phyloP scores from a whole-genome alignment of 768 basidiomycete genomes.

The Calocybe indica region DNA sequence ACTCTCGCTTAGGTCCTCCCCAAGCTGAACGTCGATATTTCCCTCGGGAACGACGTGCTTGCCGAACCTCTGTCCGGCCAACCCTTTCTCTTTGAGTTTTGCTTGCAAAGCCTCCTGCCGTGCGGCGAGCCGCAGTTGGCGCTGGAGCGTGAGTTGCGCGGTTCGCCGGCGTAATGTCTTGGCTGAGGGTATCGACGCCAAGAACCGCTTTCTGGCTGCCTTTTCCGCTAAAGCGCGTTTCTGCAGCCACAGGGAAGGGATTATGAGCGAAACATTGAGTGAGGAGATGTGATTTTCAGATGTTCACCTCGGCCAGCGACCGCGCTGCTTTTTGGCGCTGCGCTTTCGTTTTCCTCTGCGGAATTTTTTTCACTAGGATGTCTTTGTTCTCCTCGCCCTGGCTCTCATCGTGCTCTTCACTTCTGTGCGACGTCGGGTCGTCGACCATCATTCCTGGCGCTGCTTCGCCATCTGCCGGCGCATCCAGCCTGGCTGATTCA shows the following conservation, averaged over 20 bases:
- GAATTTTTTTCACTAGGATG: slow-evolving; percentile 29
- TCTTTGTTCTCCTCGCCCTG: slow-evolving; percentile 18
- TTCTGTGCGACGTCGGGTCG: slow-evolving; percentile 7
- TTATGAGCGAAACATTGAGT: background rate
- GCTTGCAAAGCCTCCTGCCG: slow-evolving; percentile 39
- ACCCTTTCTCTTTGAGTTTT: slow-evolving; percentile 50
- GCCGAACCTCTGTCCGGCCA: slow-evolving; percentile 73
- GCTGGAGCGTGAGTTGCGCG: slow-evolving; percentile 26
- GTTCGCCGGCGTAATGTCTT: slow-evolving; percentile 43
- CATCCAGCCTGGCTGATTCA: slow-evolving; percentile 36
- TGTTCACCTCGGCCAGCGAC: slow-evolving; percentile 53
- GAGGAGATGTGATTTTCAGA: background rate
- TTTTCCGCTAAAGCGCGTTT: slow-evolving; percentile 60
- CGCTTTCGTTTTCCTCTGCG: slow-evolving; percentile 35
- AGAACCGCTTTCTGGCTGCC: slow-evolving; percentile 53
- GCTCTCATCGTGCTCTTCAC: slow-evolving; percentile 30
- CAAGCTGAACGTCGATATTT: slow-evolving; percentile 79
- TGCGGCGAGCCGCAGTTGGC: slow-evolving; percentile 35
- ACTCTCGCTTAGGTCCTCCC: slow-evolving; percentile 85
- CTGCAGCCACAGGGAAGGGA: slow-evolving; percentile 23
- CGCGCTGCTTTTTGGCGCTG: slow-evolving; percentile 67
- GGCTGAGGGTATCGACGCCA: slow-evolving; percentile 50
- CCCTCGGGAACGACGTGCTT: slow-evolving; percentile 70
- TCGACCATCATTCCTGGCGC: slow-evolving; percentile 25
- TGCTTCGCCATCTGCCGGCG: slow-evolving; percentile 38